Evolutionary conservation across 2,329 filamentous ascomycete genomes (phyloP), one percentile per base, ranked within the genome.

Genomic region (Penicillium brevicompactum): DNA sequence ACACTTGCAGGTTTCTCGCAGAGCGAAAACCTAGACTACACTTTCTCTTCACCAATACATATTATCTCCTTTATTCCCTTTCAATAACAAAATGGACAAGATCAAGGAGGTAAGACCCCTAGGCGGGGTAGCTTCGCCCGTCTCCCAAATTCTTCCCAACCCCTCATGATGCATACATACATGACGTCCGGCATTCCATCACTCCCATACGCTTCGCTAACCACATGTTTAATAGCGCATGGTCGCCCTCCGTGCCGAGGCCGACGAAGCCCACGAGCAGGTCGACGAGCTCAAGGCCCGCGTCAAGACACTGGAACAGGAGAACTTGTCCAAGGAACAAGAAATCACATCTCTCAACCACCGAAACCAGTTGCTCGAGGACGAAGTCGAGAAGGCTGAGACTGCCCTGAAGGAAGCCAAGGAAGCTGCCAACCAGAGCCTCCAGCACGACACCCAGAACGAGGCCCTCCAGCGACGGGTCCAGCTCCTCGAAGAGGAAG

Each of bases 401-500:
- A 78, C 79, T 62, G 80, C 82, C 69, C 84, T 96, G 76, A 91
- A 91, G 80, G 90, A 95, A 67, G 85, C 88, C 76, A 99, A 99
- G 86, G 88, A 88, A 73, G 82, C 87, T 63, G 91, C 90, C 72
- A 89, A 90, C 74, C 89, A 93, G 78, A 89, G 90, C 73, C 81
- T 86, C 77, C 83, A 90, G 81, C 86, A 92, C 74, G 89, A 91
- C 74, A 90, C 88, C 73, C 90, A 96, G 79, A 94, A 93, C 78
- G 94, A 99, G 82, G 85, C 88, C 69, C 84, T 99, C 66, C 89
- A 91, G 82, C 86, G 94, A 79, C 91, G 91, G 81, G 84, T 97
- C 74, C 91, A 97, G 82, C 83, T 99, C 66, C 87, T 99, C 67
- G 94, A 99, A 82, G 93, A 97, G 80, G 94, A 99, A 82, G 92